Base-by-base conservation (phyloP, 2,329 filamentous ascomycete genomes). In the Paraphaeosphaeria minitans region DNA sequence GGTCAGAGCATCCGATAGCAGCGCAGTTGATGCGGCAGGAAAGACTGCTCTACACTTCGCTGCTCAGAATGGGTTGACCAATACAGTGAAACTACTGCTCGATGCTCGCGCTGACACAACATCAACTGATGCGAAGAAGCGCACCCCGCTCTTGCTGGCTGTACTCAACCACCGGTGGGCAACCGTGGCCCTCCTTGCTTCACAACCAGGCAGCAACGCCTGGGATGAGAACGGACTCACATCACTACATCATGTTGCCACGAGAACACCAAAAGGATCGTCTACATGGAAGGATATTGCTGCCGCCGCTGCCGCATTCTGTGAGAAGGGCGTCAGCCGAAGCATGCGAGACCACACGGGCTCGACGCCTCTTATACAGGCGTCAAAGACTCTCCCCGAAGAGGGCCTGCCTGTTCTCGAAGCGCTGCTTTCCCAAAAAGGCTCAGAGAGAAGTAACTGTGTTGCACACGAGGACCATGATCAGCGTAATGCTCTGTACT, bases 331-430 rank as follows among this genome's bases (percentile, higher is more conserved):
- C 35, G 62, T 71, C 2, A 73, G 72, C 52, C 66, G 72, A 35
- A 74, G 66, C 46, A 72, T 75, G 62, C 68, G 73, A 21, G 70
- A 75, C 56, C 59, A 65, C 41, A 69, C 68, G 4, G 73, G 73
- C 8, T 72, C 72, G 0, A 75, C 72, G 10, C 71, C 73, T 24
- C 68, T 75, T n/a, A 75, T 75, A 43, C 57, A 66, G 29, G 73
- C 73, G 2, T 55, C 72, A 37, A 74, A 66, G 24, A 63, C 58
- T 4, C 65, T 75, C 12, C 69, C 70, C 0, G 70, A 71, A 48
- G 67, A 74, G 7, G 73, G 72, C 0, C 7, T 74, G 3, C 64
- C 65, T 1, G 63, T 75, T 12, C 39, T 75, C 4, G 67, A 75
- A 50, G 61, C 60, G 10, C 52, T 75, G 1, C 58, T 75, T 2